Evolutionary conservation across 169 alveolate species (phyloP).

Genomic region (Plasmodium knowlesi): DNA sequence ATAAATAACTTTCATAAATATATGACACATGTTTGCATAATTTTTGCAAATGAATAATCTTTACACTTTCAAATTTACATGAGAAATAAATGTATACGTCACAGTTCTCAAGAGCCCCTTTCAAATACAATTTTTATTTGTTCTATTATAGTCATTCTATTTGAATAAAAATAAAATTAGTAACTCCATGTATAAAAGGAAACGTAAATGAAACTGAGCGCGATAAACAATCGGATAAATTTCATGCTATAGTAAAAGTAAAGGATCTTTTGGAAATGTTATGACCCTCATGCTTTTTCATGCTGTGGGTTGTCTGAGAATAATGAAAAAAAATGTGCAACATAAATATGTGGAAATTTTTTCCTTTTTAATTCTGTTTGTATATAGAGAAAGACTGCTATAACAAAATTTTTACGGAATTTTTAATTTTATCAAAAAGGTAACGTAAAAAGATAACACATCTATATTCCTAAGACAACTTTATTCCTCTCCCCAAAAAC

Average conservation of each 20-base stretch:
- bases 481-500: neutral
- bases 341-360: neutral
- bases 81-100: neutral
- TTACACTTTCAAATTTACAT: neutral
- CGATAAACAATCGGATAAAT: neutral
- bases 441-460: neutral
- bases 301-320: neutral
- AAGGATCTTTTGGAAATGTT: neutral
- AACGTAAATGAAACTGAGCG: neutral
- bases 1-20: neutral
- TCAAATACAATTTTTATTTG: neutral
- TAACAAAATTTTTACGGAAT: neutral
- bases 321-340: neutral
- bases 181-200: neutral
- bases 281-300: neutral
- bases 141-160: neutral
- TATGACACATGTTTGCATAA: neutral
- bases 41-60: neutral
- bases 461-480: neutral
- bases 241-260: neutral
- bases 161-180: neutral
- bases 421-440: neutral
- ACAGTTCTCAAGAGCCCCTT: neutral
- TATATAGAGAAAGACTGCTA: neutral
- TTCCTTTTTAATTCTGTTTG: neutral